Base-by-base conservation (phyloP, 1,284 basidiomycete species). In the Pseudozyma sp. region DNA sequence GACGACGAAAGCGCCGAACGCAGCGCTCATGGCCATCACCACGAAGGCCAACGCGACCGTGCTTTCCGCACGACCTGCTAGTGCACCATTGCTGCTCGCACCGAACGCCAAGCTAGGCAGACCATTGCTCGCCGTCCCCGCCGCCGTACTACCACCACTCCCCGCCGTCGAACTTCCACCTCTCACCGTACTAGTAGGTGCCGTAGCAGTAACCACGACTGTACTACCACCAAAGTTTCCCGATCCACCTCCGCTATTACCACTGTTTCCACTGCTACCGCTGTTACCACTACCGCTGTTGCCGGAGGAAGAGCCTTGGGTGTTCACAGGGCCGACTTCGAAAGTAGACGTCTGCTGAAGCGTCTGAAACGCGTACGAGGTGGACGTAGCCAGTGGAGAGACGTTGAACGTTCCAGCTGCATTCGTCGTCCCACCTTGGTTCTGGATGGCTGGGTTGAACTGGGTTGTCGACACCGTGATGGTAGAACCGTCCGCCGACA, bases 381-480 rank as follows among this genome's bases (percentile, higher is more conserved):
- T 68, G 3, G 70, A 75, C 0, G 67, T 74, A 19, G 75, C 63
- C 0, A 80, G 57, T 5, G 77, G 73, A 5, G 54, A 55, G 39
- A 80, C 78, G 59, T 77, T 66, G 59, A 80, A 80, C 1, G 78
- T 79, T 14, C 78, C 78, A 1, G 77, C 78, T 0, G 52, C 11
- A 30, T 80, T 80, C 0, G 78, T 80, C n/a, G 77, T 79, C 13
- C 74, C 78, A 4, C 78, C 77, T n/a, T 76, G 60, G 53, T 80
- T 80, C 17, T 60, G 64, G 16, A 61, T 5, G 0, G 60, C 61
- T 4, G 78, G 68, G 34, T 80, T 72, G 45, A 80, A 80, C 29
- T 62, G 58, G 1, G 72, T 75, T 0, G 72, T 75, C 0, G 19
- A 42, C 1, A 63, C 67, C 1, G 60, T 66, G 46, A 75, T 75